These are phyloP conservation scores for Uncinocarpus reesii DNA, from an alignment of 2,329 filamentous ascomycete genomes.

Conservation along the genomic window DNA sequence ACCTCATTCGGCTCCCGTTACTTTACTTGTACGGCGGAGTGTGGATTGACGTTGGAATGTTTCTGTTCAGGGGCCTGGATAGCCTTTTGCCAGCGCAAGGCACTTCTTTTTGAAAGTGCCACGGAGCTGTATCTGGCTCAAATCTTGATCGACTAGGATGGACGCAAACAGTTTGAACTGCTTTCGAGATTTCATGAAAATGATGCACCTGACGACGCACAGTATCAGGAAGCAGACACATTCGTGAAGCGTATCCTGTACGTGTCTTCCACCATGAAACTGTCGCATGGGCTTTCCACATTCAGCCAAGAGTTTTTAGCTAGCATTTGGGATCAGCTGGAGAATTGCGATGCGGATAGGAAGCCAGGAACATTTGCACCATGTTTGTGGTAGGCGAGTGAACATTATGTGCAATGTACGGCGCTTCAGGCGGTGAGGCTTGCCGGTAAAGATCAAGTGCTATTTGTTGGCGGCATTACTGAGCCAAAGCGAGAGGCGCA, in stretches of 20 bases:
- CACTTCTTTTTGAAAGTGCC: constrained; percentile 5
- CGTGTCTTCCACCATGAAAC: constrained; percentile 28
- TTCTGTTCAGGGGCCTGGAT: constrained; percentile 32
- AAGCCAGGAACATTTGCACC: constrained; percentile 13
- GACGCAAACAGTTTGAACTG: constrained; percentile 26
- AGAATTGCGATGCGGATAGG: constrained; percentile 26
- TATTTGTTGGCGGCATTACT: background rate
- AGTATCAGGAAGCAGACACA: constrained; percentile 23
- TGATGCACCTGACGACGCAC: constrained; percentile 14
- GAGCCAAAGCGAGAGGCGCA: background rate
- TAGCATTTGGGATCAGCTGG: constrained; percentile 26
- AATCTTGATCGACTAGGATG: constrained; percentile 20
- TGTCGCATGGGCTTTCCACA: constrained; percentile 25
- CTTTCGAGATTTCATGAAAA: constrained; percentile 20
- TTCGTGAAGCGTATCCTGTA: constrained; percentile 26
- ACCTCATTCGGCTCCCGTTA: constrained; percentile 39
- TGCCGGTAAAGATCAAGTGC: background rate
- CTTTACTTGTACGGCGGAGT: constrained; percentile 34
- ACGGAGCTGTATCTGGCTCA: constrained; percentile 3
- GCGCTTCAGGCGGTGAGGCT: background rate
- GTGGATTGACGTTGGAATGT: constrained; percentile 35
- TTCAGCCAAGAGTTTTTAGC: constrained; percentile 25
- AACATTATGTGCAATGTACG: constrained; percentile 1
- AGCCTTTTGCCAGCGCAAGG: constrained; percentile 18
- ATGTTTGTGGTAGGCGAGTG: constrained; percentile 9